Base-by-base conservation (phyloP, 208 protist genomes). In the Trypanosoma theileri region DNA sequence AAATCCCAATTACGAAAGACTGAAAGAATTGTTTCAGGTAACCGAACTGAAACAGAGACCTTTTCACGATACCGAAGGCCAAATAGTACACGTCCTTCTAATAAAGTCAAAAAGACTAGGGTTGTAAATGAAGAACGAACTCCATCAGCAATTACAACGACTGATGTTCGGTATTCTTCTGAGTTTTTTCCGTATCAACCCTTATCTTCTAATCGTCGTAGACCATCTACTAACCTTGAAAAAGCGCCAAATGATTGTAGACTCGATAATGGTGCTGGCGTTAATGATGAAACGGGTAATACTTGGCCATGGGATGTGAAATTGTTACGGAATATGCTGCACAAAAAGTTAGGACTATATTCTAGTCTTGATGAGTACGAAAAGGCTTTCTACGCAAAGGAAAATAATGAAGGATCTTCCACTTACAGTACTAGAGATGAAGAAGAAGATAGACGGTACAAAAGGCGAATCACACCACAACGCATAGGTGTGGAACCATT, bases 281-380 rank as follows among this genome's bases (percentile, higher is more conserved):
- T n/a, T n/a, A n/a, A n/a, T 35, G 28, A 35, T 31, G 0, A 13
- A 24, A 24, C 56, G 16, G 55, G 9, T 13, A 59, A 71, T 24
- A 51, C 48, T 10, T 66, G 71, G 66, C 66, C 65, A 8, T 74
- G 70, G 71, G 66, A 75, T 50, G 59, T 71, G 13, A 44, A 24
- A 35, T 46, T 59, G 26, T 52, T 71, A 12, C 71, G 63, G 24
- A 54, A 58, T 8, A 35, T 82, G 41, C 54, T 74, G 26, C 46
- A 56, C n/a, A 68, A 59, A 24, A 73, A 73, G 51, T 50, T 73
- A 19, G 70, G 61, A 16, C 53, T 66, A 11, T 66, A 54, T 53
- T 12, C 42, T 35, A 56, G 31, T 16, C 8, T 57, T 21, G 46
- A 46, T 3, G 55, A 21, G 6, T 31, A 61, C 4, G 19, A 76